A percentile compares a stretch with the other conserved stretches of the same genome.
phyloP scores from a whole-genome alignment of 176 grass and related monocot species.

The Saccharum spontaneum region DNA sequence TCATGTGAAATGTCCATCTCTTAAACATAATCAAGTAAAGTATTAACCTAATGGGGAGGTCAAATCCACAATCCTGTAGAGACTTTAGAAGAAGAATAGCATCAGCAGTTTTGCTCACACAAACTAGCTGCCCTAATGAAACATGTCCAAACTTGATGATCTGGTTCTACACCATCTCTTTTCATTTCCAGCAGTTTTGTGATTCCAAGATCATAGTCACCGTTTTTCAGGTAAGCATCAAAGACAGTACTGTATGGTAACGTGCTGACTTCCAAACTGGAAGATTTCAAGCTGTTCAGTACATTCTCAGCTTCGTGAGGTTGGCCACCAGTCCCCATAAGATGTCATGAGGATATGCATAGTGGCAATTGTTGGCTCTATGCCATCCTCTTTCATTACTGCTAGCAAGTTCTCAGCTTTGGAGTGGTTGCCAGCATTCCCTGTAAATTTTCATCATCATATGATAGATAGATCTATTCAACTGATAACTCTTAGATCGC shows the following conservation, averaged over 20 bases:
- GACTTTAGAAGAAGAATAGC: constrained; percentile 72
- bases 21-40: constrained; percentile 13
- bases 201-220: constrained; percentile 71
- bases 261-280: constrained; percentile 58
- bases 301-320: constrained; percentile 84
- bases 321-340: constrained; percentile 73
- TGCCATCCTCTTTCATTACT: constrained; percentile 76
- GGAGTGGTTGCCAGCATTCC: constrained; percentile 65
- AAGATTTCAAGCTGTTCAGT: constrained; percentile 72
- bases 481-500: constrained; percentile 58
- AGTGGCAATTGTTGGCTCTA: constrained; percentile 78
- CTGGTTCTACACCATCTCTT: constrained; percentile 76
- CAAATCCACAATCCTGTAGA: constrained; percentile 78
- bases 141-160: constrained; percentile 95
- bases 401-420: constrained; percentile 79
- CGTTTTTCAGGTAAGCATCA: constrained; percentile 86
- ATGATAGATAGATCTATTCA: constrained; percentile 86
- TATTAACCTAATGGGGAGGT: constrained; percentile 78
- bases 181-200: constrained; percentile 74
- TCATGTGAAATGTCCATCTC: constrained; percentile 2
- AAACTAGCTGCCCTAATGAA: constrained; percentile 94
- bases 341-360: constrained; percentile 98
- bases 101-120: constrained; percentile 65
- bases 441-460: constrained; percentile 95
- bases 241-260: constrained; percentile 93